Evolutionary conservation across 1,139 yeast genomes (phyloP).

Genomic region (Hemisphaericaspora xylofermentans): DNA sequence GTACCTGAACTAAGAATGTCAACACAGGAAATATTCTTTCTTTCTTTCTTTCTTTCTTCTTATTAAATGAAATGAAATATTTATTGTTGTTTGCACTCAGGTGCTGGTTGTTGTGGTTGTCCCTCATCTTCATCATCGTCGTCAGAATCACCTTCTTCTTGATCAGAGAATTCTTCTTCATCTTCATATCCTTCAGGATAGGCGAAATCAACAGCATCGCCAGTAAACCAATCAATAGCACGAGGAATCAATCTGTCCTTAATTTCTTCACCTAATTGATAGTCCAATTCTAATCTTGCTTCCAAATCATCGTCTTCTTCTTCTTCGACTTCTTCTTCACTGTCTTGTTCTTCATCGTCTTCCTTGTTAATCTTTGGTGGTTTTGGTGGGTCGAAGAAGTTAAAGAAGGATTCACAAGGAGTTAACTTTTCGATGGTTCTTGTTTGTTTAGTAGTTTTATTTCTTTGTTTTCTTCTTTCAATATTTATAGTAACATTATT

Average conservation of each 20-base stretch:
- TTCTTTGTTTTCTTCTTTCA: conserved; percentile 96
- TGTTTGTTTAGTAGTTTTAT: conserved; percentile 95
- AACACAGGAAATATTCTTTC: too few relatives aligned
- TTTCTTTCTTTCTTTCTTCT: neutral
- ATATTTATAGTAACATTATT: conserved; percentile 80
- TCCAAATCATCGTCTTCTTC: conserved; percentile 79
- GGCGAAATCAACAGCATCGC: conserved; percentile 77
- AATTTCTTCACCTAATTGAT: conserved; percentile 93
- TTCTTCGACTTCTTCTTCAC: conserved; percentile 48
- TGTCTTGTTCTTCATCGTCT: conserved; percentile 41
- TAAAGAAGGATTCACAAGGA: conserved; percentile 91
- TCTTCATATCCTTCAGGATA: conserved; percentile 46
- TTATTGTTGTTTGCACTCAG: conserved; percentile 82
- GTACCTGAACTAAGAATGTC: neutral
- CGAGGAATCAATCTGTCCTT: conserved; percentile 95
- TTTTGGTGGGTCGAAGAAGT: conserved; percentile 91
- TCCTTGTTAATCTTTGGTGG: conserved; percentile 54
- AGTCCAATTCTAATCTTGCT: conserved; percentile 84
- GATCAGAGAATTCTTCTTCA: conserved; percentile 51
- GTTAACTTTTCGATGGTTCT: conserved; percentile 93
- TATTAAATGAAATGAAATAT: neutral
- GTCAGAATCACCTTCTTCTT: conserved; percentile 43
- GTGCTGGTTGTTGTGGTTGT: conserved; percentile 64
- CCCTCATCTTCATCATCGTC: conserved; percentile 51
- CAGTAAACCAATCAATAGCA: conserved; percentile 98